Evolutionary conservation across 108 stramenopile genomes (phyloP).

Genomic region (Licmophora abbreviata): DNA sequence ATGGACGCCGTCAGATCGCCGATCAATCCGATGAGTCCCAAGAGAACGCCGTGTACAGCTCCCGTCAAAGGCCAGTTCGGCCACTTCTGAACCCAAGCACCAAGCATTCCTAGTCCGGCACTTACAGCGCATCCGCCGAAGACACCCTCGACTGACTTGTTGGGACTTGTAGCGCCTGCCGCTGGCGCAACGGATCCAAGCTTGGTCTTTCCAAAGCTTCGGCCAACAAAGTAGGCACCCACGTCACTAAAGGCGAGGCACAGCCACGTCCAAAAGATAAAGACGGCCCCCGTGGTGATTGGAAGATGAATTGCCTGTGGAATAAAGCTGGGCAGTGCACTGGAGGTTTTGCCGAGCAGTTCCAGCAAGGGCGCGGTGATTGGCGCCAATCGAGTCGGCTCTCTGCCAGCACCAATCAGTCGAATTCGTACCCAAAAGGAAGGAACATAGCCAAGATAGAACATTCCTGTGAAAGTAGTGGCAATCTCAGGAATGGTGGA

Average conservation of each 20-base stretch:
- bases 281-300: conserved; percentile 81
- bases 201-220: conserved; percentile 76
- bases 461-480: conserved; percentile 95
- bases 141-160: conserved; percentile 95
- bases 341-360: conserved; percentile 32
- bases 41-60: conserved; percentile 69
- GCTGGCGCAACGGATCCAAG: conserved; percentile 69
- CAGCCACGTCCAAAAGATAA: conserved; percentile 94
- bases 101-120: conserved; percentile 50
- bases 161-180: conserved; percentile 90
- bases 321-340: conserved; percentile 41
- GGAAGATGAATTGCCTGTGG: conserved; percentile 61
- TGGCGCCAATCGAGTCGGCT: conserved; percentile 59
- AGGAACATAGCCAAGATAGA: conserved; percentile 93
- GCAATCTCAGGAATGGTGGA: conserved; percentile 89
- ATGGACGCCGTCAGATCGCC: conserved; percentile 96
- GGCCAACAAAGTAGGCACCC: conserved; percentile 90
- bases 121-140: conserved; percentile 80
- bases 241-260: conserved; percentile 90
- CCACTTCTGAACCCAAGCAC: conserved; percentile 90
- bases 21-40: conserved; percentile 81
- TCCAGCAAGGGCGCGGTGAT: conserved; percentile 47
- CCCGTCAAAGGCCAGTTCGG: conserved; percentile 79
- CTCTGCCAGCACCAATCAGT: conserved; percentile 31
- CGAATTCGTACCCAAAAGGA: conserved; percentile 90